Evolutionary conservation across 2,329 filamentous ascomycete genomes (phyloP).

Genomic region (Rhexocercosporidium sp.): DNA sequence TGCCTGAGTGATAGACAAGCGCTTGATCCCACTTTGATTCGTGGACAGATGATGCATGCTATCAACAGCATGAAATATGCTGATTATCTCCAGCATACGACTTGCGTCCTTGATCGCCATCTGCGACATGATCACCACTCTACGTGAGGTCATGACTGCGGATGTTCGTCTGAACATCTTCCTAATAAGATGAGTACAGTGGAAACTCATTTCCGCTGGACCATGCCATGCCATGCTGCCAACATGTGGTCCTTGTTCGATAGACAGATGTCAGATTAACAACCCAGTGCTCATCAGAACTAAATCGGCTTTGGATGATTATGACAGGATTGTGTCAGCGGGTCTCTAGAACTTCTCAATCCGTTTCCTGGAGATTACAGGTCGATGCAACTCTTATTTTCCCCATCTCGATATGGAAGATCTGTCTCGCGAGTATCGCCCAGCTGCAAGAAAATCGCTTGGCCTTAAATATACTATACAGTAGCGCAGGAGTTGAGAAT

Average conservation of each 20-base stretch:
- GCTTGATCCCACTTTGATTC: not conserved
- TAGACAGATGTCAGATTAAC: not conserved
- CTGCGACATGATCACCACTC: conserved; percentile 25
- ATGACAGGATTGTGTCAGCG: not conserved
- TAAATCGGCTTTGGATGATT: not conserved
- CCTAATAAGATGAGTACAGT: conserved; percentile 13
- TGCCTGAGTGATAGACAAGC: no score
- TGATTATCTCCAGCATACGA: conserved; percentile 5
- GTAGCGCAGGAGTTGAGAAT: conserved; percentile 1
- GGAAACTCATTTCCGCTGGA: conserved; percentile 13
- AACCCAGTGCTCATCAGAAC: not conserved
- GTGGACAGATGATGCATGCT: not conserved
- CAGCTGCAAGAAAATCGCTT: not conserved
- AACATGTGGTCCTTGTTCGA: not conserved
- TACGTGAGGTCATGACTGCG: conserved; percentile 16
- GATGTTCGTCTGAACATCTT: conserved; percentile 26
- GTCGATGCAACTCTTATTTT: not conserved
- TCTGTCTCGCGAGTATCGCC: not conserved
- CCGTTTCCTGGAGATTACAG: conserved; percentile 9
- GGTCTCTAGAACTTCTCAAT: conserved; percentile 6
- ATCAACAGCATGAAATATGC: not conserved
- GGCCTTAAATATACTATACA: not conserved
- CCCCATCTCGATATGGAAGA: not conserved
- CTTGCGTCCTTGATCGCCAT: conserved; percentile 12
- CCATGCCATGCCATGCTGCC: conserved; percentile 18